Evolutionary conservation across 345 rosid genomes (phyloP), one percentile per base, ranked within the genome.

Genomic region (Gossypium australe): DNA sequence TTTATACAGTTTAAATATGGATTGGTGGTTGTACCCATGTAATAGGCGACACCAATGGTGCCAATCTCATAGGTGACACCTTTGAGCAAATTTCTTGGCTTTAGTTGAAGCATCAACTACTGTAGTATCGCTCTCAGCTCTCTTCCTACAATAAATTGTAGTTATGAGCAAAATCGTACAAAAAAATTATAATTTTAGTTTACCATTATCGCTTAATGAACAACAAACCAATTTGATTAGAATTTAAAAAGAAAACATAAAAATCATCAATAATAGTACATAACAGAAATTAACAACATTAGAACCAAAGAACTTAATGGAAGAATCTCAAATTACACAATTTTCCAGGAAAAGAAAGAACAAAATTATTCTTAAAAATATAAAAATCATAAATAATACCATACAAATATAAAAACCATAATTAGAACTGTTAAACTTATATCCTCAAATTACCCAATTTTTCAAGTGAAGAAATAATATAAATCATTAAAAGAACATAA

Each of bases 41-140:
- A 34, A 34, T 34, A 34, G 38, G 6, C 0, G 0, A 0, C 38
- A 34, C 1, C 6, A 34, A 34, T 34, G 1, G 38, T 34, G 6
- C 6, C 38, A 34, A 34, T 34, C 6, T 34, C 38, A 34, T 34
- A 34, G 6, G 1, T 34, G 38, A 34, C 38, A 92, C 99, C 94
- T 90, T 69, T 84, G 80, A 17, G 97, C 95, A 80, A 90, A 96
- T 5, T 87, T 93, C 72, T 87, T 78, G 74, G 98, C 97, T 85
- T 83, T 85, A 67, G 71, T 71, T 44, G 84, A 84, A 74, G 99
- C 95, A 83, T 93, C 98, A 20, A 87, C 61, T 74, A 93, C 90
- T 0, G 84, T 85, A 24, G 89, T 44, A 78, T 93, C 97, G 75
- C 82, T 85, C 82, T 90, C 97, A 56, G 97, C 98, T 38, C 98